Evolutionary conservation across 768 basidiomycete genomes (phyloP), one percentile per base, ranked within the genome.

Genomic region (Cubamyces lactineus): DNA sequence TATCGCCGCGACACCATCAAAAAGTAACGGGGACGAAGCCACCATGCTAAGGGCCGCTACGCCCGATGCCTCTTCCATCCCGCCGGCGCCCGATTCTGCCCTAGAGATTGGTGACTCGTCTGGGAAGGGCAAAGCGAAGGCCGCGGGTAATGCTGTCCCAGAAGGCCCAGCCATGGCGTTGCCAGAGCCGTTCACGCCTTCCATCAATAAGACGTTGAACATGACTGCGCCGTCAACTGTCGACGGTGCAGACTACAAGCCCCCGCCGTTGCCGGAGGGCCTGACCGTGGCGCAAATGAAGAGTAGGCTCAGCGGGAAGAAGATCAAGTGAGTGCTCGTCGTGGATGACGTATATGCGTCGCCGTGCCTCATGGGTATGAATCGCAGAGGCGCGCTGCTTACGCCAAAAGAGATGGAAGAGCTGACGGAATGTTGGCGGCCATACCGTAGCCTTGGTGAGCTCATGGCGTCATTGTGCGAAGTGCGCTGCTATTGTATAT

Each of bases 381-480:
- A 46, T 57, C 23, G 50, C 70, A 89, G 89, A 75, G 88, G 88
- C 7, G 85, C 85, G 23, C 71, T 94, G 62, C 77, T 95, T 64
- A 90, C 90, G 2, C 90, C 92, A 6, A 76, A 83, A 51, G 92
- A 96, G 75, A 94, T 94, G 92, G 84, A 87, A 62, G 82, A 79
- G 24, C 73, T 96, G 61, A 92, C 92, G 3, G 84, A 84, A 53
- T 67, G 75, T 28, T 96, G 94, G 94, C 83, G 78, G 67, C 94
- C 94, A 4, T 96, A 91, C 70, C 78, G 92, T 67, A 92, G 89
- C 68, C 63, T 95, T 30, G 93, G 90, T 89, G 67, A 61, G 83
- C 73, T 9, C 38, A 38, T 50, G 57, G 26, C 46, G 42, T 54
- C 53, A 57, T 57, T 41, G 26, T 17, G 8, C 43, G 7, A 7